These are phyloP conservation scores for Starmerella vitae DNA, from an alignment of 805 yeast genomes.

Conservation along the genomic window DNA sequence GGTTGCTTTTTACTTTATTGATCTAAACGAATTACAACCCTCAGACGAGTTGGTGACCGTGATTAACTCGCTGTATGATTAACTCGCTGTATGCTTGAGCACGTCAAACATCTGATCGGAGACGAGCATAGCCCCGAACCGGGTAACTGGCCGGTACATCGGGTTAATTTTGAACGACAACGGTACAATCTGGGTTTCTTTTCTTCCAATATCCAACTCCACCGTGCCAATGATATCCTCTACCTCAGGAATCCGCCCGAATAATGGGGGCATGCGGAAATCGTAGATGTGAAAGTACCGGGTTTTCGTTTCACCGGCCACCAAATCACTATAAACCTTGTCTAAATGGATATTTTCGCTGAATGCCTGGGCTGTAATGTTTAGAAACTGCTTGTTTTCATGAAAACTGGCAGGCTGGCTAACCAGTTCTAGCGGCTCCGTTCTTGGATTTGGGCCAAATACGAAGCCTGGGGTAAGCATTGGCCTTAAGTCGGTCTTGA, in stretches of 20 bases:
- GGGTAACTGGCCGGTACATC: conserved; percentile 42
- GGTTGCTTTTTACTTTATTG: too few relatives aligned
- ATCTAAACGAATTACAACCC: too few relatives aligned
- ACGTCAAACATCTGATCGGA: conserved; percentile 39
- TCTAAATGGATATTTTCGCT: conserved; percentile 22
- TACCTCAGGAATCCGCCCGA: conserved; percentile 54
- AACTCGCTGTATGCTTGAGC: conserved; percentile 20
- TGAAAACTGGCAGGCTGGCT: conserved; percentile 14
- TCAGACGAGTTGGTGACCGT: too few relatives aligned
- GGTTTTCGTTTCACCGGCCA: conserved; percentile 30
- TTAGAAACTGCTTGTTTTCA: conserved; percentile 21
- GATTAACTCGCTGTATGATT: too few relatives aligned
- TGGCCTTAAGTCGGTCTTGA: conserved; percentile 12
- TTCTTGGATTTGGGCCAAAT: conserved; percentile 16
- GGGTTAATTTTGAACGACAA: conserved; percentile 44
- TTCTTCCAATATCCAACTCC: conserved; percentile 32
- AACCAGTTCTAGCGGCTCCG: conserved; percentile 16
- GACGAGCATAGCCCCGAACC: conserved; percentile 39
- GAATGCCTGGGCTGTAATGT: conserved; percentile 19
- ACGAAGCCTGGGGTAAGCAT: conserved; percentile 16
- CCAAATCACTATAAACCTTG: conserved; percentile 23
- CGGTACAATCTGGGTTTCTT: conserved; percentile 39
- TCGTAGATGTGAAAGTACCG: conserved; percentile 60
- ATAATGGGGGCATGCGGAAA: conserved; percentile 48
- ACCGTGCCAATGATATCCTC: conserved; percentile 63